Base-by-base conservation (phyloP, 768 basidiomycete species). In the Trametes coccinea region DNA sequence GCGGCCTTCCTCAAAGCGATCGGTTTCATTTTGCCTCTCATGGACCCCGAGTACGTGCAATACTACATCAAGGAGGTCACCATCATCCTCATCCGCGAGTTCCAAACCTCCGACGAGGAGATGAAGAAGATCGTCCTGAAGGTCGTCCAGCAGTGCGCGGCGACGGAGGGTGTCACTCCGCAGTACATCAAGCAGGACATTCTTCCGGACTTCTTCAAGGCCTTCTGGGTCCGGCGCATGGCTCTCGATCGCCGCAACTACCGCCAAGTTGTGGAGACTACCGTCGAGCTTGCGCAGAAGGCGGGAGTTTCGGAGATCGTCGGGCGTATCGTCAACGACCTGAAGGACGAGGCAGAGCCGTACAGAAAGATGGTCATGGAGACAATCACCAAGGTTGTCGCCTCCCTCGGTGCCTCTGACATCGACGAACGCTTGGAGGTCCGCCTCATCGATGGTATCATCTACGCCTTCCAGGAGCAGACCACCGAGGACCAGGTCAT, bases 351-450 rank as follows among this genome's bases (percentile, higher is more conserved):
- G 72, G 88, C 89, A 13, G 92, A 94, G 75, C 92, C 92, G 4
- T 94, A 93, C 77, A 80, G 95, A 66, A 98, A 98, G 83, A 99
- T 99, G 97, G 95, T 97, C 50, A 99, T 99, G 97, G 97, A 99
- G 78, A 98, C 97, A 0, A 97, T 98, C 67, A 98, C 94, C 22
- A 96, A 97, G 74, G 97, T 99, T 49, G 82, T 99, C 52, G 87
- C 89, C 14, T 91, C 89, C 5, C 85, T 96, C 1, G 95, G 97
- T 53, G 95, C 96, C n/a, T 92, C 96, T 0, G 96, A 98, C 71
- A 91, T 98, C 52, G 97, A 98, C 70, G 96, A 98, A 76, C 83
- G 95, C 56, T 81, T 99, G 45, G 96, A 99, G 75, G 86, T 95
- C 33, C 84, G 92, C 58, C 84, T 99, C 11, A 92, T 98, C 30